Conservation (phyloP, 2,329 filamentous ascomycete genomes). For the Diaporthe ampelina region DNA sequence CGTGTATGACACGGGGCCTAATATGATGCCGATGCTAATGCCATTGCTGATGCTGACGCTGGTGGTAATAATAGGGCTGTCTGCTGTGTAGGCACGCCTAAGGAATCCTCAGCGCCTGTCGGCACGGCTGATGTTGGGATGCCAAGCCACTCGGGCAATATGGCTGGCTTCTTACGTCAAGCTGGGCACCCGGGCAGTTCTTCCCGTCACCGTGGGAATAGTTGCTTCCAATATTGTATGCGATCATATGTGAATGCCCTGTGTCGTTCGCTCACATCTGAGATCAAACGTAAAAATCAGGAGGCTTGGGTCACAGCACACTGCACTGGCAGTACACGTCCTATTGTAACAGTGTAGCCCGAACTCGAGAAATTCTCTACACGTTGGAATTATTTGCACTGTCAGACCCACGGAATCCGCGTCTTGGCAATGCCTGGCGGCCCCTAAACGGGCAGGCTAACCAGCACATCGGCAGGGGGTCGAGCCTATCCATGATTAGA, state of each 20-base stretch:
- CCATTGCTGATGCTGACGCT: background rate
- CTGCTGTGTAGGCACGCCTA: background rate
- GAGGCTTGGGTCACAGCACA: background rate
- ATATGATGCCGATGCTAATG: background rate
- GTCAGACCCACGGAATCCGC: background rate
- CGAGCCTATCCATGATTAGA: slow-evolving; percentile 21
- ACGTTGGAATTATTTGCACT: slow-evolving; percentile 6
- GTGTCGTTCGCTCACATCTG: background rate
- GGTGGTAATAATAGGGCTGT: slow-evolving; percentile 4
- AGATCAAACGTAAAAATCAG: background rate
- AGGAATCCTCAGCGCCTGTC: background rate
- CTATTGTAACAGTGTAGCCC: background rate
- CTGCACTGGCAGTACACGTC: too few species aligned
- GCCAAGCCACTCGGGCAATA: background rate
- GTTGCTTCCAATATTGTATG: background rate
- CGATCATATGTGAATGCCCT: background rate
- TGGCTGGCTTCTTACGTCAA: background rate
- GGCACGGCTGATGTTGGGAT: slow-evolving; percentile 5
- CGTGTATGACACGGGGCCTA: background rate
- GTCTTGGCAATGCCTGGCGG: slow-evolving; percentile 5
- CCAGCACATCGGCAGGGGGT: slow-evolving; percentile 23
- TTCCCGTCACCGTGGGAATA: background rate
- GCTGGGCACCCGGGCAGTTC: background rate
- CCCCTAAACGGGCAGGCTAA: slow-evolving; percentile 21
- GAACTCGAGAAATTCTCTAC: too few species aligned